Conservation (phyloP, 1,139 yeast genomes). For the Saccharomyces hybrid region DNA sequence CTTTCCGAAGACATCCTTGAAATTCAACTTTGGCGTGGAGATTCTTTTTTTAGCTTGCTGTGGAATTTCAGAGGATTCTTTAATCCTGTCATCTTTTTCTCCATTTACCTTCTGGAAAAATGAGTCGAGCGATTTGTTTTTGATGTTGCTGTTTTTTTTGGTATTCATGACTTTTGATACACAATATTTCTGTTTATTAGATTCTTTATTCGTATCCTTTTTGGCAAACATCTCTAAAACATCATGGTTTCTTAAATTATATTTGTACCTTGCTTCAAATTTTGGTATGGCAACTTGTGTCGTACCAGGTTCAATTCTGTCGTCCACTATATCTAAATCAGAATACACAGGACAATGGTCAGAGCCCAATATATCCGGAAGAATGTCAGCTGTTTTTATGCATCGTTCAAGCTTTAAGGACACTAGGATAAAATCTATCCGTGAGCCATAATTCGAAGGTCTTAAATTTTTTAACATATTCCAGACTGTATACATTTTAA, state of each 20-base stretch:
- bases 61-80: neutral
- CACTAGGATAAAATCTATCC: slow-evolving; percentile 70
- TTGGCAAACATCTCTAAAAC: slow-evolving; percentile 45
- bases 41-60: neutral
- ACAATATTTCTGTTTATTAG: neutral
- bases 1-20: slow-evolving; percentile 29
- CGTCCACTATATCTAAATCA: slow-evolving; percentile 41
- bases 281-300: slow-evolving; percentile 27
- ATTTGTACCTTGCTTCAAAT: slow-evolving; percentile 53
- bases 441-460: slow-evolving; percentile 77
- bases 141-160: neutral
- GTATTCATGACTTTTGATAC: neutral
- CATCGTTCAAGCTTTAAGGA: slow-evolving; percentile 34
- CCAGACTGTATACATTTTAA: slow-evolving; percentile 87
- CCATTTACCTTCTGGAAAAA: neutral
- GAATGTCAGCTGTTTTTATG: slow-evolving; percentile 49
- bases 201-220: slow-evolving; percentile 2
- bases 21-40: neutral
- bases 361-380: slow-evolving; percentile 70
- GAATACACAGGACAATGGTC: slow-evolving; percentile 92
- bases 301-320: neutral
- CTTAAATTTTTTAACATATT: slow-evolving; percentile 72
- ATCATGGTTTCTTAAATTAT: slow-evolving; percentile 46
- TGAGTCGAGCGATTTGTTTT: neutral
- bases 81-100: neutral